Base-by-base conservation (phyloP, 2,329 filamentous ascomycete genomes). In the Volutella citrinella region DNA sequence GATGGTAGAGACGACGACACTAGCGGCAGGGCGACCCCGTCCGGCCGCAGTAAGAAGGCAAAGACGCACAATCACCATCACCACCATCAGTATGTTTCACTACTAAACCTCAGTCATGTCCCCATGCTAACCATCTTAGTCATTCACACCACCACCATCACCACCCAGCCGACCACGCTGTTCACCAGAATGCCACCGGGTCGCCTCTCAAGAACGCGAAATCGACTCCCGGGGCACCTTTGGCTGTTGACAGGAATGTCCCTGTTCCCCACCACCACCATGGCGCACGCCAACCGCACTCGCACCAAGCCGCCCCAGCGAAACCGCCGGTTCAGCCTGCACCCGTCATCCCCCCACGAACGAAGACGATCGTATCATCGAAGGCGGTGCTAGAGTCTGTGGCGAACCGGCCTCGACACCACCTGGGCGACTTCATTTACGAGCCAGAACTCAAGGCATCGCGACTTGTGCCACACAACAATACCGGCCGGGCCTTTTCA, bases 391-490 rank as follows among this genome's bases (percentile, higher is more conserved):
- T 95, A 10, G 80, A 88, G 3, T 81, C 79, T 19, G 80, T 91
- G 5, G 72, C 82, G 1, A 67, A 83, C 37, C 72, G 78, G 13
- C 84, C 87, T 8, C 82, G 89, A 9, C 76, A 80, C 35, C 89
- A 96, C 56, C 75, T 97, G 4, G 91, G 91, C 20, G 87, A 88
- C 37, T 84, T 87, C 5, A 70, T 95, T 11, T 97, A 97, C 57
- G 74, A 84, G 30, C 78, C 87, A 1, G 74, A 69, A 6, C 68
- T 95, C 5, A 74, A 69, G 45, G 65, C 75, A 1, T 65, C 67
- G 5, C 64, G 74, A 9, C 53, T 75, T 10, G 59, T 72, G 10
- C 65, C 64, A 3, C 63, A 59, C 8, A 54, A 48, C 2, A 56
- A 62, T 10, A 61, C 61, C 1, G 60, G 63, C 28, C 60, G 68